Percentiles rank a stretch among this genome's conserved stretches.
Conservation (phyloP, 1,139 yeast species). For the Yamadazyma buinensis region DNA sequence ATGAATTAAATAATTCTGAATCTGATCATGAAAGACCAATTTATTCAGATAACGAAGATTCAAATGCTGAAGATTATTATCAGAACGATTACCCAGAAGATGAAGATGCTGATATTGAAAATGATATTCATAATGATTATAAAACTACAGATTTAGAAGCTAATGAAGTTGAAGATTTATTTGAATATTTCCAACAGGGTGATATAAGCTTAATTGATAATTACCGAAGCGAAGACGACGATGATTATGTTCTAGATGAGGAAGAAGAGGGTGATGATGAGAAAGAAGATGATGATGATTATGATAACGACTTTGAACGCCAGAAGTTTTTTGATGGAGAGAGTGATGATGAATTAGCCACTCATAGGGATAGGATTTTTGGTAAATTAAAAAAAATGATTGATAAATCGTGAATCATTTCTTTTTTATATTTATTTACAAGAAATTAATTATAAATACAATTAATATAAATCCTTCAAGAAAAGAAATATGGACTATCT, state of each 20-base stretch:
- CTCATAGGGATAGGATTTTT: slow-evolving; percentile 61
- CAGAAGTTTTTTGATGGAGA: slow-evolving; percentile 42
- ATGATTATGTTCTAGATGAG: slow-evolving; percentile 12
- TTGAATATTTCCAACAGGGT: slow-evolving; percentile 16
- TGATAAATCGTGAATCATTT: slow-evolving; percentile 14
- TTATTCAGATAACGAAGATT: slow-evolving; percentile 41
- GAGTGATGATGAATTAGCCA: slow-evolving; percentile 56
- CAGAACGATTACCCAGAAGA: slow-evolving; percentile 94
- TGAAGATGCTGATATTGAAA: slow-evolving; percentile 59
- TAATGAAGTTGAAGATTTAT: slow-evolving; percentile 22
- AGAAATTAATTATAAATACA: not conserved
- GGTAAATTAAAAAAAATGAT: slow-evolving; percentile 52
- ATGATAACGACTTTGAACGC: slow-evolving; percentile 17
- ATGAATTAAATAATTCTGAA: slow-evolving; percentile 15
- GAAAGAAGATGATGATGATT: slow-evolving; percentile 23
- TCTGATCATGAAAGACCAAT: slow-evolving; percentile 46
- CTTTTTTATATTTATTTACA: too few relatives aligned
- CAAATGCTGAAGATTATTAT: slow-evolving; percentile 81
- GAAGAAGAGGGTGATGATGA: slow-evolving; percentile 16
- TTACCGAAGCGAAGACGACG: slow-evolving; percentile 17
- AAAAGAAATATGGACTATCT: slow-evolving; percentile 36
- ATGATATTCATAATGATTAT: slow-evolving; percentile 21
- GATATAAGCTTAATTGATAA: slow-evolving; percentile 24
- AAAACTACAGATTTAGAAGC: slow-evolving; percentile 17
- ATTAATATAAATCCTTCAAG: slow-evolving; percentile 17